Conservation (phyloP, 1,139 yeast genomes). For the Suhomyces maxii region DNA sequence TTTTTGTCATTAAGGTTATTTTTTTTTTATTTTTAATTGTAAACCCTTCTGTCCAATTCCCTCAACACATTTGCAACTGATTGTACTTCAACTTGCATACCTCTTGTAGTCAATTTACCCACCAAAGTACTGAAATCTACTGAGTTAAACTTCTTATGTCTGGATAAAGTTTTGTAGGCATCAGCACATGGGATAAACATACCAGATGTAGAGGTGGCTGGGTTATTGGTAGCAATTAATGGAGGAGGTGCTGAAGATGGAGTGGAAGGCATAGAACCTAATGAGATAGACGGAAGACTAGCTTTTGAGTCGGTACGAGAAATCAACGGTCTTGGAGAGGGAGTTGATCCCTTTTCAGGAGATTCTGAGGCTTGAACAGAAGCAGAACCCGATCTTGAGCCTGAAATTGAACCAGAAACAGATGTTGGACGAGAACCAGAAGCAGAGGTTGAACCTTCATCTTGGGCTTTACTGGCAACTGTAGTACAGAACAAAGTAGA, state of each 20-base stretch:
- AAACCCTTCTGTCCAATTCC: slow-evolving; percentile 71
- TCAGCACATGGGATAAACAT: slow-evolving; percentile 84
- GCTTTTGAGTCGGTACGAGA: slow-evolving; percentile 18
- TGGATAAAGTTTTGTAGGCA: slow-evolving; percentile 79
- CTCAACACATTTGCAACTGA: slow-evolving; percentile 81
- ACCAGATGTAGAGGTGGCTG: slow-evolving; percentile 29
- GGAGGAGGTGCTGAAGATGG: slow-evolving; percentile 24
- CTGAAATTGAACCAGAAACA: neutral
- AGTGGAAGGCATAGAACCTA: slow-evolving; percentile 21
- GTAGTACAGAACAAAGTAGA: slow-evolving; percentile 86
- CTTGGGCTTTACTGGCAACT: slow-evolving; percentile 58
- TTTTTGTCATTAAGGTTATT: no score
- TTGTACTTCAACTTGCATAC: slow-evolving; percentile 87
- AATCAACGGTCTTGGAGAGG: slow-evolving; percentile 13
- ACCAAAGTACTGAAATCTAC: slow-evolving; percentile 75
- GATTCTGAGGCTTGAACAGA: neutral
- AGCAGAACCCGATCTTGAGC: no score
- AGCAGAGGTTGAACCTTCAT: slow-evolving; percentile 14
- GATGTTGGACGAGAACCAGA: slow-evolving; percentile 8
- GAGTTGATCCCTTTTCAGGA: slow-evolving; percentile 6
- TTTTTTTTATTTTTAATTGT: slow-evolving; percentile 30
- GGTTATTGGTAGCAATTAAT: slow-evolving; percentile 17
- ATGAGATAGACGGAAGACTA: slow-evolving; percentile 14
- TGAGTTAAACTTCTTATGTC: slow-evolving; percentile 72
- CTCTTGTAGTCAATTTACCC: slow-evolving; percentile 73